Evolutionary conservation across 768 basidiomycete species (phyloP), one percentile per base, ranked within the genome.

Genomic region (Royoungia palumana): DNA sequence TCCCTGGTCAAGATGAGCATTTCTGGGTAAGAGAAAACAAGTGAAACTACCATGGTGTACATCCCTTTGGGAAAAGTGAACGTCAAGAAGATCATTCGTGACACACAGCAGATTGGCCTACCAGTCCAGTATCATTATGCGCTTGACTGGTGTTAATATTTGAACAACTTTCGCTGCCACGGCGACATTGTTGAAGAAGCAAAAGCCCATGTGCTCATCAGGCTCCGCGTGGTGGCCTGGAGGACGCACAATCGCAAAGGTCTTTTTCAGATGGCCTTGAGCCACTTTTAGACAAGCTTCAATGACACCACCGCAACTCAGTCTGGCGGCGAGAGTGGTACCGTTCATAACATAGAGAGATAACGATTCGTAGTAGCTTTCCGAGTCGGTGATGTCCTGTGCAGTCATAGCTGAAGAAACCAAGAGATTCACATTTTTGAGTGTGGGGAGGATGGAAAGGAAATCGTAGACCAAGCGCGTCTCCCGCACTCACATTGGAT

Each of bases 181-280:
- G 1, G 96, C 87, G 28, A 95, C 94, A 63, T 99, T 99, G 68
- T 99, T 99, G 73, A 94, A 96, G 74, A 99, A 96, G 69, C 96
- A 98, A 67, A 99, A 99, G 1, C 96, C 96, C 94, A 98, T 97
- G 55, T 92, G 89, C 63, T 94, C 88, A 55, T 96, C 91, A 5
- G 96, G 96, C 64, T 99, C 96, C 6, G 96, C 94, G 62, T 99
- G 96, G 65, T 99, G 96, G 0, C 96, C 96, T 0, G 96, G 96
- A 12, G 96, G 96, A 45, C 96, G 81, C 30, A 98, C 94, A 53
- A 98, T 91, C 2, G 96, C 96, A 64, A 99, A 87, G 0, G 89
- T 77, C 66, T 94, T 97, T 60, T 86, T 78, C 34, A 97, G 73
- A 56, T 84, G 77, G 13, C 84, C 78, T 28, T 82, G 81, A 27